phyloP scores from a whole-genome alignment of 2,329 filamentous ascomycete species.

The Colletotrichum abscissum region DNA sequence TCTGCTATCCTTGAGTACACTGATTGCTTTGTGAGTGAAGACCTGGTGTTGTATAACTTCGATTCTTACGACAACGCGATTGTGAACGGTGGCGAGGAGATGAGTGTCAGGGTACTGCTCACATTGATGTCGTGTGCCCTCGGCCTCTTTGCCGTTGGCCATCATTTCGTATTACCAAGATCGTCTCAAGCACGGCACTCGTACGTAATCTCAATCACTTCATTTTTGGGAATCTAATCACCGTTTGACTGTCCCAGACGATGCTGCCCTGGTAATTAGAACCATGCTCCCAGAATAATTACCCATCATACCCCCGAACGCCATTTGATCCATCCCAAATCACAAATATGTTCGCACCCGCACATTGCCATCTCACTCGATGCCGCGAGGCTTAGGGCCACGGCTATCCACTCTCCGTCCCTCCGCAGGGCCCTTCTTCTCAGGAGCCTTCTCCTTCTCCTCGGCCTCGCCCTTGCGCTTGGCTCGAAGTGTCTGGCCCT shows the following conservation, averaged over 20 bases:
- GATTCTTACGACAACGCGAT: not conserved
- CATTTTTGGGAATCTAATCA: slow-evolving; percentile 6
- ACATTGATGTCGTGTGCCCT: not conserved
- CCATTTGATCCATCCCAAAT: slow-evolving; percentile 14
- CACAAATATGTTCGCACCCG: not conserved
- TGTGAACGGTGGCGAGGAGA: not conserved
- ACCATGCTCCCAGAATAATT: slow-evolving; percentile 29
- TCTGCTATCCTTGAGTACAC: not conserved
- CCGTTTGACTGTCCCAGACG: slow-evolving; percentile 7
- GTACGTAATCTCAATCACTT: slow-evolving; percentile 2
- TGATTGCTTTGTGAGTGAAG: not conserved
- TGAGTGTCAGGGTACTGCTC: not conserved
- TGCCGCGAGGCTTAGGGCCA: slow-evolving; percentile 13
- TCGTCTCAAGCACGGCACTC: not conserved
- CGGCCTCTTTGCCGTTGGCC: not conserved
- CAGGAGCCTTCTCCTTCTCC: slow-evolving; percentile 57
- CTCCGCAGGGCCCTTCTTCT: slow-evolving; percentile 58
- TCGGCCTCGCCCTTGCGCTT: slow-evolving; percentile 76
- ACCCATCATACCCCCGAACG: slow-evolving; percentile 24
- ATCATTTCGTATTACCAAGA: no score
- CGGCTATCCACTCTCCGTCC: slow-evolving; percentile 59
- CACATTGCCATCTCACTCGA: not conserved
- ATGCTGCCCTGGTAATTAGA: slow-evolving; percentile 24
- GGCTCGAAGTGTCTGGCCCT: slow-evolving; percentile 82
- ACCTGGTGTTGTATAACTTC: not conserved